phyloP scores from a whole-genome alignment of 352 stramenopile species.

The Thraustotheca clavata region DNA sequence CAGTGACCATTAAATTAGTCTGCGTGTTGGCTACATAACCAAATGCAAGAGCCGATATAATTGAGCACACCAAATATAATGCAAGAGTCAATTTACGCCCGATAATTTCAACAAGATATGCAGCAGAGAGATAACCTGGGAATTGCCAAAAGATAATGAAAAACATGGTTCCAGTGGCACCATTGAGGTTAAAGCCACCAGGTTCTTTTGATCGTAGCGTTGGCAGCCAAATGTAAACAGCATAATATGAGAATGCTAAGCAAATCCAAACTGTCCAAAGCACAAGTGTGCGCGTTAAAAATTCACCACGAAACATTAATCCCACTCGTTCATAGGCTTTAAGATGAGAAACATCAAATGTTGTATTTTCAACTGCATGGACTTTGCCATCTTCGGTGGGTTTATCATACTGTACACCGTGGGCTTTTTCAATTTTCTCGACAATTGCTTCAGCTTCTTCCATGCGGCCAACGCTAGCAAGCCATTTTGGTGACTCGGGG shows the following conservation, averaged over 20 bases:
- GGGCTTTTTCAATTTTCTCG: constrained; percentile 41
- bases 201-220: constrained; percentile 29
- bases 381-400: constrained; percentile 16
- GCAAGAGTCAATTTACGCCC: constrained; percentile 47
- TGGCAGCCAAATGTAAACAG: constrained; percentile 58
- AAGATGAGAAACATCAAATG: background rate
- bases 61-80: constrained; percentile 39
- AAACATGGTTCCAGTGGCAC: constrained; percentile 38
- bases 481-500: constrained; percentile 62
- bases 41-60: constrained; percentile 47
- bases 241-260: constrained; percentile 67
- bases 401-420: constrained; percentile 42
- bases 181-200: constrained; percentile 57
- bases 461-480: constrained; percentile 53
- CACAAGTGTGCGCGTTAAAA: constrained; percentile 42
- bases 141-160: constrained; percentile 60
- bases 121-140: constrained; percentile 47
- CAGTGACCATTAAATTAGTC: constrained; percentile 32
- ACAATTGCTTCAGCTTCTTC: constrained; percentile 55
- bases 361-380: too few relatives aligned
- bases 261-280: constrained; percentile 64
- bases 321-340: constrained; percentile 37
- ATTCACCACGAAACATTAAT: constrained; percentile 45
- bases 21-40: constrained; percentile 44
- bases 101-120: constrained; percentile 41